A percentile compares a stretch with the other conserved stretches of the same genome.
phyloP scores from a whole-genome alignment of 2,329 filamentous ascomycete genomes.

The Lachnellula suecica region DNA sequence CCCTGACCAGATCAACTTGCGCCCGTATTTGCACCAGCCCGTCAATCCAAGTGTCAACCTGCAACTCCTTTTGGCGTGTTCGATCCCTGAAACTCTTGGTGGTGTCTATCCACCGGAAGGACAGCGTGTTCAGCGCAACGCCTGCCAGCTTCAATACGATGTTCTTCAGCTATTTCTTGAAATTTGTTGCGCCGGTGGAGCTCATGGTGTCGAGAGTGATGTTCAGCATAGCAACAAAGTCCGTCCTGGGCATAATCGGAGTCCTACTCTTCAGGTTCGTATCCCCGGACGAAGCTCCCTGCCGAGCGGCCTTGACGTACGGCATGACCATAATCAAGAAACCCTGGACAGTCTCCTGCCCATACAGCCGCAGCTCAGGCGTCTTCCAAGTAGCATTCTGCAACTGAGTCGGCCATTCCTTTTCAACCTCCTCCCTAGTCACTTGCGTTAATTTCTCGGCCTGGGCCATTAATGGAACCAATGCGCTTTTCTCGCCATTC shows the following conservation, averaged over 20 bases:
- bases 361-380: neutral
- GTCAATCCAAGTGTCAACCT: neutral
- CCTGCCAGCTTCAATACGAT: neutral
- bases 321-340: neutral
- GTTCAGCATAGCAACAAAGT: neutral
- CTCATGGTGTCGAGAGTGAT: neutral
- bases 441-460: neutral
- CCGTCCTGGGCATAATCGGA: neutral
- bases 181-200: neutral
- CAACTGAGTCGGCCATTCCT: neutral
- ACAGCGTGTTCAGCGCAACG: neutral
- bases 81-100: neutral
- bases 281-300: neutral
- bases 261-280: neutral
- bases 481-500: neutral
- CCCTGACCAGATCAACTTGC: neutral
- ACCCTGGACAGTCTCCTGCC: neutral
- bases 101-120: neutral
- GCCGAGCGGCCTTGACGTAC: neutral
- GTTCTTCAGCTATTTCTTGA: neutral
- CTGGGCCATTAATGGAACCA: neutral
- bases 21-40: neutral
- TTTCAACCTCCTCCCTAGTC: neutral
- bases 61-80: neutral
- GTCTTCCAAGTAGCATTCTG: neutral